Conservation (phyloP, 2,329 filamentous ascomycete genomes). For the Coniochaeta pulveracea region DNA sequence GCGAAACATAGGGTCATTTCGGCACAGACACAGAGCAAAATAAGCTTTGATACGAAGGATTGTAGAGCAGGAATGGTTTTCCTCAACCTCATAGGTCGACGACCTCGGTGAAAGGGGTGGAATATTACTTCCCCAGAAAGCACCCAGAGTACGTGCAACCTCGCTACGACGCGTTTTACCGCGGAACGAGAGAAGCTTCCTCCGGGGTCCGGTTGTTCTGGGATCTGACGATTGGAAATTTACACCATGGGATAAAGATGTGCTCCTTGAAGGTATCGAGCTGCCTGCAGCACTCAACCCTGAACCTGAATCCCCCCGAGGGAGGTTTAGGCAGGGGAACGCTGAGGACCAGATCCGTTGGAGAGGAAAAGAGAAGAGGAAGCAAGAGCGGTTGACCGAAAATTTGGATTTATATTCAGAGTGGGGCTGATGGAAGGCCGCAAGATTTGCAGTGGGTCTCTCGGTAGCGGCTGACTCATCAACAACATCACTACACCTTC, state of each 20-base stretch:
- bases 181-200: slow-evolving; percentile 45
- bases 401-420: slow-evolving; percentile 6
- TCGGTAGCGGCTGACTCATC: slow-evolving; percentile 6
- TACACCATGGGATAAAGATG: slow-evolving; percentile 64
- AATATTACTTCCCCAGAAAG: slow-evolving; percentile 66
- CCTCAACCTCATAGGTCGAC: slow-evolving; percentile 83
- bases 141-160: slow-evolving; percentile 37
- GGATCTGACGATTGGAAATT: slow-evolving; percentile 95
- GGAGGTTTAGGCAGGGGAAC: slow-evolving; percentile 53
- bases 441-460: slow-evolving; percentile 5
- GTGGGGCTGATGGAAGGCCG: not conserved
- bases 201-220: slow-evolving; percentile 57
- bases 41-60: slow-evolving; percentile 15
- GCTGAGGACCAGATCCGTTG: slow-evolving; percentile 76
- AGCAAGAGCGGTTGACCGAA: slow-evolving; percentile 13
- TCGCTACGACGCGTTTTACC: slow-evolving; percentile 56
- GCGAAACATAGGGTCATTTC: no score
- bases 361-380: slow-evolving; percentile 25
- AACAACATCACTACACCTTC: no score
- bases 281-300: slow-evolving; percentile 71
- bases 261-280: slow-evolving; percentile 73
- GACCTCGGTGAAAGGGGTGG: slow-evolving; percentile 83
- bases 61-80: slow-evolving; percentile 77
- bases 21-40: not conserved
- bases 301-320: slow-evolving; percentile 38